Evolutionary conservation across 805 yeast species (phyloP).

Genomic region (Ogataea populi-albae): DNA sequence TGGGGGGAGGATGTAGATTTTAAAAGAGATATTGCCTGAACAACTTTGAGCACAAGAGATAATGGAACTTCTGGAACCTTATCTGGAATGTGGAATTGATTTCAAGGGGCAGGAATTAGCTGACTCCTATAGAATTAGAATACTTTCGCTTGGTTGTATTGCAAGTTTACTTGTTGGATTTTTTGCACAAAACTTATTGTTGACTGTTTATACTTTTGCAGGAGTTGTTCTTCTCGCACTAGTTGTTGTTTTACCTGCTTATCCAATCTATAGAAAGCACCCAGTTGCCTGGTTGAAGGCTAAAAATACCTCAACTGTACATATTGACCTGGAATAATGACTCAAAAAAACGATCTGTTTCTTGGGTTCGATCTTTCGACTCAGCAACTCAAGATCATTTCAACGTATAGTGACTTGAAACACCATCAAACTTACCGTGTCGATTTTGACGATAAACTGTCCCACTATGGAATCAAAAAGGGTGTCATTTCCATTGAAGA

Average conservation of each 20-base stretch:
- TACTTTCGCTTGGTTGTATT: slow-evolving; percentile 33
- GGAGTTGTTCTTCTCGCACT: slow-evolving; percentile 33
- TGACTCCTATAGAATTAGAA: slow-evolving; percentile 27
- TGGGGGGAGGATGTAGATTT: too few species aligned
- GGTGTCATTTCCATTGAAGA: slow-evolving; percentile 63
- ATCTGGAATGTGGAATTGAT: slow-evolving; percentile 40
- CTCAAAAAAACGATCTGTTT: slow-evolving; percentile 31
- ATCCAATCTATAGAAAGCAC: slow-evolving; percentile 50
- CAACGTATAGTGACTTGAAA: slow-evolving; percentile 51
- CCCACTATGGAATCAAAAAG: slow-evolving; percentile 60
- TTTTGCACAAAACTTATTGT: slow-evolving; percentile 41
- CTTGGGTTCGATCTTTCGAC: slow-evolving; percentile 87
- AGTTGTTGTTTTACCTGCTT: slow-evolving; percentile 53
- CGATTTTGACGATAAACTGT: slow-evolving; percentile 66
- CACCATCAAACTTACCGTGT: slow-evolving; percentile 58
- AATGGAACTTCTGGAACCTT: slow-evolving; percentile 23
- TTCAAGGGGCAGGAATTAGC: slow-evolving; percentile 52
- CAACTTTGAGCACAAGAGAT: too few species aligned
- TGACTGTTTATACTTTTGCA: slow-evolving; percentile 39
- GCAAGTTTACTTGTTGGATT: slow-evolving; percentile 49
- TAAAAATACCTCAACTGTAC: slow-evolving; percentile 5
- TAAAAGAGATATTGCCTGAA: too few species aligned
- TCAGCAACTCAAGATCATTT: slow-evolving; percentile 79
- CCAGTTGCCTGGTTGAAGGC: slow-evolving; percentile 46
- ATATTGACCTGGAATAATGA: slow-evolving; percentile 18